Evolutionary conservation across 495 filamentous ascomycete genomes (phyloP).

Genomic region (Gamarada debralockiae): DNA sequence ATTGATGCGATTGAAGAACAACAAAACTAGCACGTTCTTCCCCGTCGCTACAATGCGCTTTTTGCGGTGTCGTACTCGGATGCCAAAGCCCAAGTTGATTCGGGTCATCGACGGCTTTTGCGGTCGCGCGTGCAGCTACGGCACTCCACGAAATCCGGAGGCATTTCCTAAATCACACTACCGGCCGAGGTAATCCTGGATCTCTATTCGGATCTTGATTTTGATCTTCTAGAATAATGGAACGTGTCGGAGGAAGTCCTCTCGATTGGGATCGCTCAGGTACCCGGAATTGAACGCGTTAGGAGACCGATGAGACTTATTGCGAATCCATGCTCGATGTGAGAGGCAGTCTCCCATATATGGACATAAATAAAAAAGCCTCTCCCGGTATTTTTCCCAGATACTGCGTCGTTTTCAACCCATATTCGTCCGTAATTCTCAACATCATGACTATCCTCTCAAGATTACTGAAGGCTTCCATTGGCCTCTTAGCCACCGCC

Average conservation of each 20-base stretch:
- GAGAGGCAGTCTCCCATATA: background rate
- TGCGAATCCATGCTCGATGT: background rate
- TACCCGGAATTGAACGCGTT: no score
- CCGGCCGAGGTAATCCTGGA: background rate
- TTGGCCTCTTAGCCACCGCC: slow-evolving; percentile 22
- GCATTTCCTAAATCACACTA: background rate
- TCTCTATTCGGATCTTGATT: background rate
- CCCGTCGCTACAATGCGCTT: no score
- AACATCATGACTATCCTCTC: slow-evolving; percentile 6
- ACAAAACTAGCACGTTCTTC: background rate
- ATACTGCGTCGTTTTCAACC: background rate
- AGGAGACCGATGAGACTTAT: background rate
- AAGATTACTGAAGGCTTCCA: slow-evolving; percentile 4
- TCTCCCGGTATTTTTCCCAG: background rate
- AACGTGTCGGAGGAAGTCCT: background rate
- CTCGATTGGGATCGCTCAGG: background rate
- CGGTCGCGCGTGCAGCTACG: background rate
- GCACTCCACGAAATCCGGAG: background rate
- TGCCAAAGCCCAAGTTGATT: no score
- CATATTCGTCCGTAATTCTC: background rate
- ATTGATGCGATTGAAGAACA: background rate
- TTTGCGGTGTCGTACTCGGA: no score
- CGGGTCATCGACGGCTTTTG: no score
- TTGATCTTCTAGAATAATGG: background rate
- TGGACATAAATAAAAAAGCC: background rate